Evolutionary conservation across 2,329 filamentous ascomycete species (phyloP).

Genomic region (Diaporthe batatas): DNA sequence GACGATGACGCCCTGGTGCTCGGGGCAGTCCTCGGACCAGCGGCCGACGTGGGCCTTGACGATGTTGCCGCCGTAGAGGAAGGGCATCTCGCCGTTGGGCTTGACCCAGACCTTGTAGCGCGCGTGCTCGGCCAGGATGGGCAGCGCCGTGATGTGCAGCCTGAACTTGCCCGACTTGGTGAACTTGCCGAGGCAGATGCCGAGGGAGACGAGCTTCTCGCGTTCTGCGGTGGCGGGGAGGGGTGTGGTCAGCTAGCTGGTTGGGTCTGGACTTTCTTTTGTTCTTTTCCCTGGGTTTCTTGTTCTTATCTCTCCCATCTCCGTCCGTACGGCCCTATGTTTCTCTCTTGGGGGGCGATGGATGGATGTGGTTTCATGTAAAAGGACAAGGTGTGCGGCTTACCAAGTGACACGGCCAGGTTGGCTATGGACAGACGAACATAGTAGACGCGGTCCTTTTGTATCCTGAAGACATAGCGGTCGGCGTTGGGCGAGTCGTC

Average conservation of each 20-base stretch:
- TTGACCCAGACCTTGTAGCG: conserved; percentile 98
- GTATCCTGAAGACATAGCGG: conserved; percentile 87
- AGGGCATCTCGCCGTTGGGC: conserved; percentile 96
- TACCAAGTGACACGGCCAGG: conserved; percentile 86
- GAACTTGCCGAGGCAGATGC: conserved; percentile 76
- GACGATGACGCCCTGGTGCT: conserved; percentile 92
- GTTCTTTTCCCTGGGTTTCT: neutral
- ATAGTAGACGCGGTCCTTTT: conserved; percentile 90
- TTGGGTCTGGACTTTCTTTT: neutral
- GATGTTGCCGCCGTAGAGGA: conserved; percentile 91
- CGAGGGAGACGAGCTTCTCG: conserved; percentile 40
- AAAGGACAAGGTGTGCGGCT: conserved; percentile 54
- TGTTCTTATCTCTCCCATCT: too few relatives aligned
- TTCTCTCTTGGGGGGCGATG: too few relatives aligned
- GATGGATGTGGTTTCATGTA: too few relatives aligned
- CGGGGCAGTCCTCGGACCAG: conserved; percentile 91
- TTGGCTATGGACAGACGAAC: conserved; percentile 91
- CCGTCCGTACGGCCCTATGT: too few relatives aligned
- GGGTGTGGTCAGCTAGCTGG: neutral
- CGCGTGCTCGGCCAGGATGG: conserved; percentile 90
- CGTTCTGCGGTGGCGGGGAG: conserved; percentile 14
- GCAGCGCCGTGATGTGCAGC: conserved; percentile 89
- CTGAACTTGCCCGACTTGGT: conserved; percentile 97
- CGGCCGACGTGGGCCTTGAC: conserved; percentile 79
- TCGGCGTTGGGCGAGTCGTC: conserved; percentile 77